phyloP scores from a whole-genome alignment of 306 rosid species.

The Dryas alaskensis region DNA sequence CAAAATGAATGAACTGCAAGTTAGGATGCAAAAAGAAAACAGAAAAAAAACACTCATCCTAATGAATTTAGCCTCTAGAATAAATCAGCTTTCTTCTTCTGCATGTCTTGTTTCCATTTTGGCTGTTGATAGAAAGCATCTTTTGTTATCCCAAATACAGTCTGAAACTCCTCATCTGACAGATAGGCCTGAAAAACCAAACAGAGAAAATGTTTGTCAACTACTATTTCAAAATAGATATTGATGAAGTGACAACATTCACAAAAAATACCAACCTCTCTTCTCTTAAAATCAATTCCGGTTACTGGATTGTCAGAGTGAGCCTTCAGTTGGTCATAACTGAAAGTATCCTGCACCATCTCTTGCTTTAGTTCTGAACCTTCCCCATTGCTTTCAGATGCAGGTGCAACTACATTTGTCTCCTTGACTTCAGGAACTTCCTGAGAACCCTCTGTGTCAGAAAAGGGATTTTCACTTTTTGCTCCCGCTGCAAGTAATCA shows the following conservation, averaged over 20 bases:
- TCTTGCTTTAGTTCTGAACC: slow-evolving; percentile 61
- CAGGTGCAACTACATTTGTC: slow-evolving; percentile 46
- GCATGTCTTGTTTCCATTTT: slow-evolving; percentile 98
- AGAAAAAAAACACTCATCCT: slow-evolving; percentile 22
- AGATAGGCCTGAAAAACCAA: slow-evolving; percentile 65
- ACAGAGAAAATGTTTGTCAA: slow-evolving; percentile 21
- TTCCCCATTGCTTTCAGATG: slow-evolving; percentile 42
- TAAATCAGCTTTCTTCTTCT: slow-evolving; percentile 79
- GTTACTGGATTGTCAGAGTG: slow-evolving; percentile 75
- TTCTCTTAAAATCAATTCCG: slow-evolving; percentile 82
- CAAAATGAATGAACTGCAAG: slow-evolving; percentile 42
- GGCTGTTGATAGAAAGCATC: slow-evolving; percentile 85
- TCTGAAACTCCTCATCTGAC: slow-evolving; percentile 71
- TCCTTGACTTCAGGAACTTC: slow-evolving; percentile 64
- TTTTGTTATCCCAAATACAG: slow-evolving; percentile 66
- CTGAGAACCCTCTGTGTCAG: slow-evolving; percentile 55
- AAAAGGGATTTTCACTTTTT: slow-evolving; percentile 50
- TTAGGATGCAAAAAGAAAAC: slow-evolving; percentile 38
- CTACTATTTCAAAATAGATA: slow-evolving; percentile 5
- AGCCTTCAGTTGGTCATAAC: slow-evolving; percentile 83
- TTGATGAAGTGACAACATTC: slow-evolving; percentile 13
- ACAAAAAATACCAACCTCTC: slow-evolving; percentile 66
- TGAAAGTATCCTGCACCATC: slow-evolving; percentile 42
- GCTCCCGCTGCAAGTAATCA: slow-evolving; percentile 40
- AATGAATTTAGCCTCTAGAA: slow-evolving; percentile 45